Evolutionary conservation across 1,284 basidiomycete genomes (phyloP), one percentile per base, ranked within the genome.

Genomic region (Leccinum proliferum): DNA sequence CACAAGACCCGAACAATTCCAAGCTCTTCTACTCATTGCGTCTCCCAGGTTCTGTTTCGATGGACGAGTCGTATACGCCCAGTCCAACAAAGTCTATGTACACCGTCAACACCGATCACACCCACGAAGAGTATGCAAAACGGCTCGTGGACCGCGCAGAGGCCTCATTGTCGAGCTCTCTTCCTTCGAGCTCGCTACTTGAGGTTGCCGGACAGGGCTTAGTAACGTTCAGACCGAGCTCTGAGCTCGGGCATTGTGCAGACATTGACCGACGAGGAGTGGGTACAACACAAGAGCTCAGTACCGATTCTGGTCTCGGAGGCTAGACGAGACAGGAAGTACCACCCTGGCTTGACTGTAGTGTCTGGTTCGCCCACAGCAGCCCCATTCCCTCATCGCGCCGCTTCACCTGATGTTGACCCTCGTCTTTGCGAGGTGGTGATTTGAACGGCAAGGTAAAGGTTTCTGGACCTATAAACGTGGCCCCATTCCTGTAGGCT

Each of bases 391-490:
- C 74, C 77, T 50, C 85, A 88, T 61, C 83, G 86, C 63, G 76
- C 79, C 5, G 77, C 86, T 60, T 86, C 87, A 12, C 87, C 87
- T 14, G 86, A 88, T 64, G 81, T 82, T 66, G 70, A 77, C 63
- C 78, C 39, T 71, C 70, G 56, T 71, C 65, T 35, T 50, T 60
- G 5, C 69, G 70, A 32, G 74, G 55, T 68, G 70, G 62, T 72
- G 84, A 69, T 65, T 18, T 67, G 41, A 79, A 81, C 59, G 79
- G 80, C 60, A 89, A 88, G 73, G 84, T 87, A 55, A 92, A 94
- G 75, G 96, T 96, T 62, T 94, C 92, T n/a, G 92, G 86, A 1
- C 94, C 94, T 39, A 82, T 95, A 74, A 90, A 90, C 66, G 94
- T 92, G 12, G 85, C 11, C 91, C 89, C 37, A 93, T 97, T 46